Evolutionary conservation across 768 basidiomycete species (phyloP), one percentile per base, ranked within the genome.

Genomic region (Ramaria rubella): DNA sequence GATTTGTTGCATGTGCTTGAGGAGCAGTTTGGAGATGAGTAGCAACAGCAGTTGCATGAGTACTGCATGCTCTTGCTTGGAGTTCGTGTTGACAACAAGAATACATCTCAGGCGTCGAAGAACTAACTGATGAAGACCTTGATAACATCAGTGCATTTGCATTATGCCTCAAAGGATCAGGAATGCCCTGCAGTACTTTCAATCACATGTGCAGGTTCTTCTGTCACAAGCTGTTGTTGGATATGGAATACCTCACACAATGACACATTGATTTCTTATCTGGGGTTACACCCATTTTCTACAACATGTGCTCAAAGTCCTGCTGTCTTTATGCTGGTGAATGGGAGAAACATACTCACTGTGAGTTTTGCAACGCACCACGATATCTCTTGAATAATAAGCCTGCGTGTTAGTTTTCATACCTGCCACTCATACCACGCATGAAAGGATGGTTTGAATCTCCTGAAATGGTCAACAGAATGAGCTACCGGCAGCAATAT

Each of bases 281-380:
- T 5, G 69, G 66, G 1, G 61, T 77, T 40, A 60, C 65, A 21
- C 69, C 73, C 0, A 55, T 63, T 1, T 44, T 36, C 67, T 75
- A 67, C 62, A 61, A 78, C 62, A 78, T 76, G 61, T 80, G 78
- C 62, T 48, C 63, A 23, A 72, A 73, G 45, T 74, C 72, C 0
- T 79, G 78, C 59, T 63, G 63, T 50, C 70, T 68, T 55, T 79
- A 64, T 58, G 60, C 67, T 14, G 75, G 75, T 1, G 61, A 65
- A 0, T 64, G 71, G 34, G 62, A 54, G 6, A 60, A 68, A 3
- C 52, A 65, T 8, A 54, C 62, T 0, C 17, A 26, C 8, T 80
- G 78, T 55, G 71, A 70, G 1, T 64, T 65, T 60, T 79, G 76
- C 63, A 50, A 66, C 0, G 61, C 64, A 42, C n/a, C 70, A 12